Conservation (phyloP, 495 filamentous ascomycete species). For the Aspergillus coremiiformis region DNA sequence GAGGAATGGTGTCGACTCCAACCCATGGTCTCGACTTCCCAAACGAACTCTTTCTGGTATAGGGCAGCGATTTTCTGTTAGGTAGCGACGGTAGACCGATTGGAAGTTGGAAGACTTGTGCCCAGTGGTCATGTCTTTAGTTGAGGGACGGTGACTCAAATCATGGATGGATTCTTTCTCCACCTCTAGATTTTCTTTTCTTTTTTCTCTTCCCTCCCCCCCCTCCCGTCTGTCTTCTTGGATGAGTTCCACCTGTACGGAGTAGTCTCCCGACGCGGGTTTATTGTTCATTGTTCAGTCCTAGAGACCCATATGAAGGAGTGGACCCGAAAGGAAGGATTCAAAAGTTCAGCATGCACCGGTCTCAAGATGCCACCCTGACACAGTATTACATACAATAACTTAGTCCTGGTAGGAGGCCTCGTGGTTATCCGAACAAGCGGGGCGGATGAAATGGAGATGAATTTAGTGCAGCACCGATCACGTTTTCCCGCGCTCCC, state of each 20-base stretch:
- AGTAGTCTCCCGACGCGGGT: too few species aligned
- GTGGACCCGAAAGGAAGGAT: constrained; percentile 1
- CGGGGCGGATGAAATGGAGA: constrained; percentile 9
- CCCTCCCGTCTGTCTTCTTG: too few species aligned
- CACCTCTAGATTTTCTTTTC: neutral
- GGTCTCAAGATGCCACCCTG: neutral
- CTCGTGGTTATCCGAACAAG: constrained; percentile 23
- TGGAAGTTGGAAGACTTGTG: too few species aligned
- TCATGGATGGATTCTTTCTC: neutral
- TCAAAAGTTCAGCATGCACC: neutral
- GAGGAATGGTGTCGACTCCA: neutral
- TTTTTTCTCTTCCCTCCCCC: neutral
- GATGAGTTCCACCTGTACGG: too few species aligned
- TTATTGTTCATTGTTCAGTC: neutral
- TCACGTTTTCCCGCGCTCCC: constrained; percentile 14
- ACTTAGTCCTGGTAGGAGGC: constrained; percentile 10
- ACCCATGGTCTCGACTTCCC: neutral
- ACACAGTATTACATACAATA: constrained; percentile 10
- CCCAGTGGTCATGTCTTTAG: neutral
- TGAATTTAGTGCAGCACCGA: constrained; percentile 9
- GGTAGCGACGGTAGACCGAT: constrained; percentile 4
- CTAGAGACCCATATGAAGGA: neutral
- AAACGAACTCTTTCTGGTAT: neutral
- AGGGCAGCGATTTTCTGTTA: constrained; percentile 2
- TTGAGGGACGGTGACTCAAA: neutral